Evolutionary conservation across 2,329 filamentous ascomycete species (phyloP), one percentile per base, ranked within the genome.

Genomic region (Exophiala phaeomuriformis): DNA sequence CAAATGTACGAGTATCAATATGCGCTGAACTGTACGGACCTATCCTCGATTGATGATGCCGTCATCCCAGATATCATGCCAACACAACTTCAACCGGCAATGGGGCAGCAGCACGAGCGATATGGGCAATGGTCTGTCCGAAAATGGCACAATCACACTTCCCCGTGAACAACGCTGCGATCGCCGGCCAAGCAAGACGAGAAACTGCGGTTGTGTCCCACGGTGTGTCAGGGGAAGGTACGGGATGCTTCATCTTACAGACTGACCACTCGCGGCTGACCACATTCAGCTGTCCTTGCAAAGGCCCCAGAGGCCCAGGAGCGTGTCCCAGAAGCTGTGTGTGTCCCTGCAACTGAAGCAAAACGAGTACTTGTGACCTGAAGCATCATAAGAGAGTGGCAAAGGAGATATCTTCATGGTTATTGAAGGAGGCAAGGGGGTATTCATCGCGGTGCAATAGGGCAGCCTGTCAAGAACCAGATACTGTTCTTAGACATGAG

Each of bases 161-260:
- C 27, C 19, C 4, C 5, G 9, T 30, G 32, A n/a, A 27, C 19
- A 9, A 10, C n/a, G n/a, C n/a, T 10, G 33, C 7, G 42, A 33
- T 42, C 30, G 43, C 44, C 36, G 19, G 40, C 31, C 30, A 5
- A 12, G 40, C 31, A 58, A 58, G 47, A 53, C 53, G 9, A 55
- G 56, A 42, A 58, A 58, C 37, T 58, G 56, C 31, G 53, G 56
- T 10, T 56, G 56, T 47, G 56, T 58, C 8, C 47, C 53, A 9
- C 50, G 46, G n/a, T 58, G 56, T 51, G 49, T 51, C 7, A 42
- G 56, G 42, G 49, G 56, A 31, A 55, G 52, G 56, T 53, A 31
- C 39, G 32, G 12, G n/a, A 5, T 4, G 29, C 40, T 9, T 30
- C 5, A 28, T 27, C 44, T 5, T 32, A 6, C 30, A 19, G n/a